phyloP scores from a whole-genome alignment of 495 filamentous ascomycete species.

The Articulospora tetracladia region DNA sequence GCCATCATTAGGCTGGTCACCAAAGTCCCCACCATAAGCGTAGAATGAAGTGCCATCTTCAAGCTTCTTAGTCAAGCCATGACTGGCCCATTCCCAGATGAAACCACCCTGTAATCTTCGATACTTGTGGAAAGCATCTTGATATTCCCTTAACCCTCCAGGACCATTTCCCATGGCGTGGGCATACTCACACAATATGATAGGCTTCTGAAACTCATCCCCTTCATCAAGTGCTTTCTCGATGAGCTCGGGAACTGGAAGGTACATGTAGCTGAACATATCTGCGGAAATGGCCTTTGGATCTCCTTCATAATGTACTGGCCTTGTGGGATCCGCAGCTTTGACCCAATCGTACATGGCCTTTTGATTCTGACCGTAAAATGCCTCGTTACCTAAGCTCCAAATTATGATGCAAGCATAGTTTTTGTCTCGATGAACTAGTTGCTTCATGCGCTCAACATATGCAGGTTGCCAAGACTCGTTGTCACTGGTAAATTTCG shows the following conservation, averaged over 20 bases:
- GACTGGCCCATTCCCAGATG: slow-evolving; percentile 77
- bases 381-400: slow-evolving; percentile 70
- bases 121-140: slow-evolving; percentile 61
- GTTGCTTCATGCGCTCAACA: slow-evolving; percentile 61
- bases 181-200: slow-evolving; percentile 66
- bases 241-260: slow-evolving; percentile 40
- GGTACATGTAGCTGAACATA: slow-evolving; percentile 67
- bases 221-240: slow-evolving; percentile 34
- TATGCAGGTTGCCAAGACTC: slow-evolving; percentile 66
- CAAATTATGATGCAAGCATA: slow-evolving; percentile 66
- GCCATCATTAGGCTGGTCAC: slow-evolving; percentile 62
- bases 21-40: slow-evolving; percentile 74
- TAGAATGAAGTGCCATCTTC: slow-evolving; percentile 42
- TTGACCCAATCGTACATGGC: slow-evolving; percentile 66
- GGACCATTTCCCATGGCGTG: slow-evolving; percentile 79
- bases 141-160: slow-evolving; percentile 62
- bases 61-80: slow-evolving; percentile 50
- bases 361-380: slow-evolving; percentile 62
- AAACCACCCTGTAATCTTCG: slow-evolving; percentile 65
- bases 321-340: slow-evolving; percentile 48
- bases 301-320: slow-evolving; percentile 69
- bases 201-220: slow-evolving; percentile 42
- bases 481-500: slow-evolving; percentile 56
- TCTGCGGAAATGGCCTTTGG: slow-evolving; percentile 55
- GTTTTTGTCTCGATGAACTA: slow-evolving; percentile 67